Percentiles rank a stretch among this genome's conserved stretches.
Evolutionary conservation across 208 protist genomes (phyloP).

Genomic region (Blechomonas ayalai): DNA sequence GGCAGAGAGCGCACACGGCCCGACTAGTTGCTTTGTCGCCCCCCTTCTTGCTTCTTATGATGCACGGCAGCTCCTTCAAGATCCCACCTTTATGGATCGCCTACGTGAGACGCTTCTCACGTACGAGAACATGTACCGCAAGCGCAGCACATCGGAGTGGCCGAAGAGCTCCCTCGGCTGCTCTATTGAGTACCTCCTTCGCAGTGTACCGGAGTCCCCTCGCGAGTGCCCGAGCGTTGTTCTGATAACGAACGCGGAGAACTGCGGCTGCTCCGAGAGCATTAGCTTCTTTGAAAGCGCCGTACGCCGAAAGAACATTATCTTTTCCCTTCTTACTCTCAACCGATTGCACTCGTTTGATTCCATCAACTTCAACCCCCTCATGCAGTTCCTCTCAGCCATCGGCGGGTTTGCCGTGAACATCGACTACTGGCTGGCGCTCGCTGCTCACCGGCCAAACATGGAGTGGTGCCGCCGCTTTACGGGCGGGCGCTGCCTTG

Average conservation of each 20-base stretch:
- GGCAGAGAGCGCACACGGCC: constrained; percentile 5
- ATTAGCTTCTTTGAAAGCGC: constrained; percentile 57
- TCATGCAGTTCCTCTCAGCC: constrained; percentile 62
- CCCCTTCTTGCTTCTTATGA: constrained; percentile 52
- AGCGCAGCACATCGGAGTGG: constrained; percentile 33
- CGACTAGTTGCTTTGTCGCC: constrained; percentile 12
- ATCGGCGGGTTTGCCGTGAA: constrained; percentile 75
- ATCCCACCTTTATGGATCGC: constrained; percentile 34
- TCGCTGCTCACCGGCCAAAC: constrained; percentile 54
- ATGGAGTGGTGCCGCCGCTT: constrained; percentile 76
- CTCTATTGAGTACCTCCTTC: constrained; percentile 63
- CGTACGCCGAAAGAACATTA: constrained; percentile 79
- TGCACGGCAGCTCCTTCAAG: constrained; percentile 31
- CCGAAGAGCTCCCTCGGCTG: constrained; percentile 37
- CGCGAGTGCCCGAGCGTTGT: constrained; percentile 65
- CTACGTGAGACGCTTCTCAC: constrained; percentile 30
- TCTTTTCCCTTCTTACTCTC: constrained; percentile 67
- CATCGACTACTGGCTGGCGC: constrained; percentile 76
- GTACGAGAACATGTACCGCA: constrained; percentile 69
- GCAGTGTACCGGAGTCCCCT: constrained; percentile 46
- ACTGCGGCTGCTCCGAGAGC: constrained; percentile 27
- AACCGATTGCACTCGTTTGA: constrained; percentile 51
- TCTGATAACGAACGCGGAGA: constrained; percentile 50
- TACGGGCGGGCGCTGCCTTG: constrained; percentile 69
- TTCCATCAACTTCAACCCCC: constrained; percentile 42